Conservation (phyloP, 805 yeast species). For the Yarrowia porcina region DNA sequence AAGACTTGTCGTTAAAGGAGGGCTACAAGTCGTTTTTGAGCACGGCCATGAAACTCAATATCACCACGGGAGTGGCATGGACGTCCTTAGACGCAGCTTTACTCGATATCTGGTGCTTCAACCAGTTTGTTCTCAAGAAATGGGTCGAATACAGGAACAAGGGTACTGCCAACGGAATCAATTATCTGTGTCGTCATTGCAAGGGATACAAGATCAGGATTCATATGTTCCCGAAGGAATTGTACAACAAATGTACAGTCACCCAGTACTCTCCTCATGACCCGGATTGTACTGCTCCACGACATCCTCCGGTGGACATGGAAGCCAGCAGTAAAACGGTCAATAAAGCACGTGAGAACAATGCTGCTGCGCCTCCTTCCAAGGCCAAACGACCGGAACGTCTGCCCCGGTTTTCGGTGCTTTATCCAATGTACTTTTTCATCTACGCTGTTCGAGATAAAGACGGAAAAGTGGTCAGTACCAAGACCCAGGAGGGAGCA, state of each 20-base stretch:
- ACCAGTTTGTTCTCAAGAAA: slow-evolving; percentile 20
- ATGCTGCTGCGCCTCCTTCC: background rate
- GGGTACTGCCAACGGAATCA: slow-evolving; percentile 25
- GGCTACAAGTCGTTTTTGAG: slow-evolving; percentile 20
- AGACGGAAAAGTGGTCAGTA: background rate
- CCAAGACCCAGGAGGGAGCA: slow-evolving; percentile 18
- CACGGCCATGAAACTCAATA: slow-evolving; percentile 20
- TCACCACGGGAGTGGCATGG: slow-evolving; percentile 21
- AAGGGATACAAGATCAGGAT: slow-evolving; percentile 19
- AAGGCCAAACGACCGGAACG: slow-evolving; percentile 16
- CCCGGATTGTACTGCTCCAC: slow-evolving; percentile 3
- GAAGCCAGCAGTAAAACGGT: slow-evolving; percentile 1
- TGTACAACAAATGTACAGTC: slow-evolving; percentile 15
- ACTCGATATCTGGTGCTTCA: slow-evolving; percentile 22
- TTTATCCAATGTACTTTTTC: slow-evolving; percentile 24
- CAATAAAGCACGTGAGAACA: background rate
- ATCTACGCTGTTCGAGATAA: slow-evolving; percentile 12
- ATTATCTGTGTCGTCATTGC: slow-evolving; percentile 19
- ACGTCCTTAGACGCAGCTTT: slow-evolving; percentile 16
- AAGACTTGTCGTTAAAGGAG: slow-evolving; percentile 15
- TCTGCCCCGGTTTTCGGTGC: slow-evolving; percentile 15
- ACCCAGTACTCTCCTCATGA: slow-evolving; percentile 18
- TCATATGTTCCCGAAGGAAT: slow-evolving; percentile 19
- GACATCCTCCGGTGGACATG: slow-evolving; percentile 18
- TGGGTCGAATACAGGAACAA: slow-evolving; percentile 24